These are phyloP conservation scores for Fusarium zealandicum DNA, from an alignment of 2,329 filamentous ascomycete species.

Conservation along the genomic window DNA sequence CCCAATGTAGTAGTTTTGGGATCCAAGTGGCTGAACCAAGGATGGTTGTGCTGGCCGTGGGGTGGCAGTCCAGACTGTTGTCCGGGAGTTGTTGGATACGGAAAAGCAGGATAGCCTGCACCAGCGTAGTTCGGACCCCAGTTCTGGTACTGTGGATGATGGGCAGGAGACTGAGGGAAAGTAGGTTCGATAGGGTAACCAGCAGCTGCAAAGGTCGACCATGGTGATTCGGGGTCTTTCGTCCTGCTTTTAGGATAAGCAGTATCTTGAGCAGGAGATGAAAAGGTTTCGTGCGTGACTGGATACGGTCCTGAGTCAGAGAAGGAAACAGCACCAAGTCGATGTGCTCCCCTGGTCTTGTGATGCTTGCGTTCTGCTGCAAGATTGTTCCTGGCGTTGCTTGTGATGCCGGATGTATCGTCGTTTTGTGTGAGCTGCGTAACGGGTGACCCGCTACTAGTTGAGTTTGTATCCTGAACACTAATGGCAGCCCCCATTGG, in stretches of 20 bases:
- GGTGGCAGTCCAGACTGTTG: conserved; percentile 8
- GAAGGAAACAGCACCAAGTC: conserved; percentile 18
- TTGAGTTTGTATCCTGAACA: conserved; percentile 13
- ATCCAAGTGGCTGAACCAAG: conserved; percentile 11
- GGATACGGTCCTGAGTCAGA: conserved; percentile 22
- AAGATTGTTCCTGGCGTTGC: conserved; percentile 8
- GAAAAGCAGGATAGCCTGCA: conserved; percentile 22
- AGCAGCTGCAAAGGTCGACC: conserved; percentile 10
- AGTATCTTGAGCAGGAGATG: conserved; percentile 17
- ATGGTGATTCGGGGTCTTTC: conserved; percentile 7
- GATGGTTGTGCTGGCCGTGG: conserved; percentile 14
- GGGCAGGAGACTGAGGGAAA: conserved; percentile 21
- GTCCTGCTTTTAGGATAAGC: conserved; percentile 23
- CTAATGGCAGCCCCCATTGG: conserved; percentile 19
- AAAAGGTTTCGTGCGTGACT: conserved; percentile 16
- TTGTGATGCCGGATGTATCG: conserved; percentile 6
- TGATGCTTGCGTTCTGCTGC: conserved; percentile 15
- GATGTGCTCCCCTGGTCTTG: conserved; percentile 21
- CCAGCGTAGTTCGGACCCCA: conserved; percentile 23
- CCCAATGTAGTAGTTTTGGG: conserved; percentile 3
- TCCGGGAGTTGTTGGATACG: conserved; percentile 12
- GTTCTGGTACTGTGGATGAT: conserved; percentile 6
- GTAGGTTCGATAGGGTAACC: conserved; percentile 2
- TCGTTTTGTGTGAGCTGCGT: conserved; percentile 27
- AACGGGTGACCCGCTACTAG: conserved; percentile 27